Evolutionary conservation across 306 rosid species (phyloP), one percentile per base, ranked within the genome.

Genomic region (Rosa persica): DNA sequence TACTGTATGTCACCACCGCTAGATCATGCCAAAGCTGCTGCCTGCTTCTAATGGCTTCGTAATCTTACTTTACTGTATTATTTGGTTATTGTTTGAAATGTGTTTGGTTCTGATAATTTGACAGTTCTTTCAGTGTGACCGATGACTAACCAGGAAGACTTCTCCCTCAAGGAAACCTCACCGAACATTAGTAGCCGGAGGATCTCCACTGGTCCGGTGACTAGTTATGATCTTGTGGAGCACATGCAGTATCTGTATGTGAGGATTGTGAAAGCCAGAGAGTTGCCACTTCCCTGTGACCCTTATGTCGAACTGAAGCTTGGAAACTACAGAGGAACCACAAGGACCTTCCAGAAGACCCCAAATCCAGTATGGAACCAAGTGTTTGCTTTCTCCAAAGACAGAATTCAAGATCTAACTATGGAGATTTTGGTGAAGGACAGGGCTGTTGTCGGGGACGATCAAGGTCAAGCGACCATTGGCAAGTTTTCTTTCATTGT

Each of bases 151-250:
- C 74, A 25, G 20, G 84, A 76, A 11, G 81, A 81, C 12, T 81
- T 81, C 19, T 70, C 68, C 17, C 73, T 81, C 46, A 75, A 81
- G 71, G 80, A 81, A 64, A 76, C 73, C 13, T 13, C 17, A 19
- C 84, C 84, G 3, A 70, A 81, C 60, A 81, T 81, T 42, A 70
- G 76, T 5, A 48, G 80, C 39, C 67, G 67, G 52, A 36, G 57
- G 65, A 12, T 20, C 48, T 54, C 48, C 34, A 67, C 43, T 2
- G 75, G 80, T 17, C 61, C 78, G 23, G 67, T 16, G 78, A 73
- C 79, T 6, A 7, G 74, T 20, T 73, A 73, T 40, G 84, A 81
- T 54, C 80, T 81, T 0, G 84, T 81, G 52, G 84, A 81, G 73
- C 55, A 60, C 27, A 70, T 81, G 81, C 77, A 81, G 12, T 81